These are phyloP conservation scores for Sclerotiophoma versabilis DNA, from an alignment of 2,329 filamentous ascomycete genomes.

Conservation along the genomic window DNA sequence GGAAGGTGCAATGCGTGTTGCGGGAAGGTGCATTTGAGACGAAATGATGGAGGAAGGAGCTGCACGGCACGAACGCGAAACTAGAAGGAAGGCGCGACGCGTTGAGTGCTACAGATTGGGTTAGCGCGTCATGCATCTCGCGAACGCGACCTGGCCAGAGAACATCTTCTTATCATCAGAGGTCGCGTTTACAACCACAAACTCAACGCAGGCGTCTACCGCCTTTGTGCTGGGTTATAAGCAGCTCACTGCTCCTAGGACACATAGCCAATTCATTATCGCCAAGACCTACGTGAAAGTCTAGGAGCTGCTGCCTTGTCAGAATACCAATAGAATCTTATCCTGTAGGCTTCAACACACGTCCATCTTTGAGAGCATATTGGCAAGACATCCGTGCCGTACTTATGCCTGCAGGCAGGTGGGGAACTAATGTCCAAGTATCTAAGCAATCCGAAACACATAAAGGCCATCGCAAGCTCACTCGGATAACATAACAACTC, in stretches of 20 bases:
- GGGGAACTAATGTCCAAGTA: not conserved
- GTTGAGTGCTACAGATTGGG: conserved; percentile 22
- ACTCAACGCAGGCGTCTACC: not conserved
- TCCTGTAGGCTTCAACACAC: not conserved
- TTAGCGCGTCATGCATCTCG: not conserved
- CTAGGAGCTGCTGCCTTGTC: not conserved
- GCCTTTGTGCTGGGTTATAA: not conserved
- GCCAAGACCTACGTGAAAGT: not conserved
- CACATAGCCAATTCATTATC: not conserved
- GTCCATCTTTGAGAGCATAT: no score
- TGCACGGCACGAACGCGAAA: conserved; percentile 20
- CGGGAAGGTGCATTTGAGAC: conserved; percentile 27
- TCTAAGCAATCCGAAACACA: not conserved
- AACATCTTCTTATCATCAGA: not conserved
- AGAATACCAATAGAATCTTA: not conserved
- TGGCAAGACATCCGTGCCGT: not conserved
- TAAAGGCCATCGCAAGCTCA: not conserved
- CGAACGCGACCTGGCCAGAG: not conserved
- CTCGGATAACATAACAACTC: not conserved
- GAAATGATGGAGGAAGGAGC: conserved; percentile 26
- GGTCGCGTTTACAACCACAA: not conserved
- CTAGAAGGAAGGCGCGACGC: conserved; percentile 28
- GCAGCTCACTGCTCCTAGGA: not conserved
- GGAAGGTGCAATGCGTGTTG: conserved; percentile 31
- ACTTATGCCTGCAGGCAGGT: not conserved